Percentiles rank a stretch among this genome's conserved stretches.
Conservation (phyloP, 768 basidiomycete genomes). For the Leccinum subtestaceum region DNA sequence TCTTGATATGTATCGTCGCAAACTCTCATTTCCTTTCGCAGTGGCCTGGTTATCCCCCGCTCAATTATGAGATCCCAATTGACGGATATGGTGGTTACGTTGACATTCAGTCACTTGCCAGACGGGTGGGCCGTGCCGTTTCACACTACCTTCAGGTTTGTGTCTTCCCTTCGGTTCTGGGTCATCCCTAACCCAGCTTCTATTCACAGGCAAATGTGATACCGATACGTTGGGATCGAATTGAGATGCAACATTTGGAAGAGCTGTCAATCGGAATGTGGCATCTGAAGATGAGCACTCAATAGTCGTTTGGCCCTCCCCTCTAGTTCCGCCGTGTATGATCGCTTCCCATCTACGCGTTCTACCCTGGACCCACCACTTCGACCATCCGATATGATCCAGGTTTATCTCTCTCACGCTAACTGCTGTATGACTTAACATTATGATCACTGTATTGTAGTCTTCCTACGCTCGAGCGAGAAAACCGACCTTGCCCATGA, state of each 20-base stretch:
- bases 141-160: slow-evolving; percentile 72
- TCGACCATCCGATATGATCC: slow-evolving; percentile 13
- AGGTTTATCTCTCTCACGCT: slow-evolving; percentile 2
- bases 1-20: background rate
- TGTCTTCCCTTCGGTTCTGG: slow-evolving; percentile 3
- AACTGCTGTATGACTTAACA: slow-evolving; percentile 20
- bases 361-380: slow-evolving; percentile 6
- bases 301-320: slow-evolving; percentile 16
- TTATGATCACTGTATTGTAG: slow-evolving; percentile 18
- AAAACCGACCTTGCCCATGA: background rate
- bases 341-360: slow-evolving; percentile 10
- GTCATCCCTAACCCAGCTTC: slow-evolving; percentile 8
- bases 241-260: slow-evolving; percentile 69
- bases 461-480: background rate
- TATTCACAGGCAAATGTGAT: slow-evolving; percentile 58
- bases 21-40: slow-evolving; percentile 24
- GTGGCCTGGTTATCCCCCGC: slow-evolving; percentile 70
- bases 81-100: slow-evolving; percentile 65
- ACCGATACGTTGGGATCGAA: slow-evolving; percentile 65
- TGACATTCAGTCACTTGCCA: slow-evolving; percentile 62
- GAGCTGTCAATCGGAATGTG: slow-evolving; percentile 66
- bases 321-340: slow-evolving; percentile 4
- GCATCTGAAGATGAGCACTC: slow-evolving; percentile 57
- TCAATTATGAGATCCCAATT: slow-evolving; percentile 74
- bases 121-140: slow-evolving; percentile 67